Percentiles rank a stretch among this genome's conserved stretches.
These are phyloP conservation scores for Cordia subcordata DNA, from an alignment of 257 asterid species.

Conservation along the genomic window DNA sequence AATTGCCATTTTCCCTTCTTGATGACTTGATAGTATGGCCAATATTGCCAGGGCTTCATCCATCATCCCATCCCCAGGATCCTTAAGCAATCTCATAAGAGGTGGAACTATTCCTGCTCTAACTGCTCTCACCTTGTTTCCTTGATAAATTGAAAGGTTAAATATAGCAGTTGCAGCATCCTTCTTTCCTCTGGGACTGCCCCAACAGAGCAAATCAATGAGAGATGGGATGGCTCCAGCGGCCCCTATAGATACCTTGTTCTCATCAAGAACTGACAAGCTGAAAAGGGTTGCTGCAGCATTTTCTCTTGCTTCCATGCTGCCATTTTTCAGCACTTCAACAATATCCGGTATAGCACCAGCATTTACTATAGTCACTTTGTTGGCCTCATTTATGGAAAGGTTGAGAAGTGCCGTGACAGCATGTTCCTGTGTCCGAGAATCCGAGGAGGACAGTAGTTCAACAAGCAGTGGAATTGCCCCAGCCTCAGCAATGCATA, in stretches of 20 bases:
- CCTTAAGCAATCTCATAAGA: constrained; percentile 63
- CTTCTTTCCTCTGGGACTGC: constrained; percentile 88
- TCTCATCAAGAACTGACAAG: constrained; percentile 76
- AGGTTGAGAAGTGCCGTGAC: constrained; percentile 93
- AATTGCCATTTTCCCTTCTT: constrained; percentile 71
- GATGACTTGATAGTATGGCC: constrained; percentile 89
- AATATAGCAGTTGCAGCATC: constrained; percentile 97
- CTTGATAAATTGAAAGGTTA: constrained; percentile 84
- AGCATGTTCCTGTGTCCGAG: constrained; percentile 84
- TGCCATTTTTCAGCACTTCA: constrained; percentile 68
- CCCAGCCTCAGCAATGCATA: constrained; percentile 93
- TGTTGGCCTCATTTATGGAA: constrained; percentile 84
- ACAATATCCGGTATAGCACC: constrained; percentile 93
- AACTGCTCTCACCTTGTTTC: constrained; percentile 85
- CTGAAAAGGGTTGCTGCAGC: constrained; percentile 97
- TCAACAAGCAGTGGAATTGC: constrained; percentile 84
- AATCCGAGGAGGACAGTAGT: constrained; percentile 66
- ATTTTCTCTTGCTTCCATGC: constrained; percentile 82
- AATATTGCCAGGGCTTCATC: constrained; percentile 89
- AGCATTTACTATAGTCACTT: constrained; percentile 69
- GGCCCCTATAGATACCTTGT: constrained; percentile 87
- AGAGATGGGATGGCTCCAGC: constrained; percentile 93
- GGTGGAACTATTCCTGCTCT: constrained; percentile 84
- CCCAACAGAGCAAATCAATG: constrained; percentile 71
- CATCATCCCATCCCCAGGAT: constrained; percentile 88